Evolutionary conservation across 805 yeast species (phyloP).

Genomic region (Candida piceae): DNA sequence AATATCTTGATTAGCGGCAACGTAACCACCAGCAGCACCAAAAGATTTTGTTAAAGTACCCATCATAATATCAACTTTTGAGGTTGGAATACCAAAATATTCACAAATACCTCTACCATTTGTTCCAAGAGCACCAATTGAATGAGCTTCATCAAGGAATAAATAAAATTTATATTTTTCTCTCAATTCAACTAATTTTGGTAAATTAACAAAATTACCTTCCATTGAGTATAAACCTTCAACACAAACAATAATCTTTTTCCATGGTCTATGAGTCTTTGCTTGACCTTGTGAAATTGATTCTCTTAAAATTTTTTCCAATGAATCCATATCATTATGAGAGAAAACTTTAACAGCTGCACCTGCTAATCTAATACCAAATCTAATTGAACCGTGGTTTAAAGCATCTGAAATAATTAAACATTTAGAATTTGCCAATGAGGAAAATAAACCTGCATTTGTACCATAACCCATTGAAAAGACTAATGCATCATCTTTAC

Average conservation of each 20-base stretch:
- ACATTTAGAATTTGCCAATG: conserved; percentile 81
- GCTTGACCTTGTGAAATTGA: conserved; percentile 94
- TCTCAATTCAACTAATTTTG: conserved; percentile 64
- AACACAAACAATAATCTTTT: conserved; percentile 74
- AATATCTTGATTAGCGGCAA: conserved; percentile 67
- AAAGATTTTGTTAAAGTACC: conserved; percentile 97
- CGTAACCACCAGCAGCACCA: conserved; percentile 98
- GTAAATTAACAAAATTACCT: conserved; percentile 84
- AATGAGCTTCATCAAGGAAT: conserved; percentile 96
- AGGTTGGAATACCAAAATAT: conserved; percentile 76
- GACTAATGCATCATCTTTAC: conserved; percentile 81
- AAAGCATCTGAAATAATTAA: conserved; percentile 90
- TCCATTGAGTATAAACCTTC: conserved; percentile 94
- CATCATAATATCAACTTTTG: conserved; percentile 81
- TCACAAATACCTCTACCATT: conserved; percentile 94
- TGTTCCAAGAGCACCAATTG: conserved; percentile 98
- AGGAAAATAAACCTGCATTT: conserved; percentile 79
- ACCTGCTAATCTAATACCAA: conserved; percentile 89
- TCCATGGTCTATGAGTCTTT: conserved; percentile 94
- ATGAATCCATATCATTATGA: conserved; percentile 81
- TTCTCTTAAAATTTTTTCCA: conserved; percentile 75
- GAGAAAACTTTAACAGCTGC: conserved; percentile 88
- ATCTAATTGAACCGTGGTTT: conserved; percentile 93
- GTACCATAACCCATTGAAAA: conserved; percentile 97
- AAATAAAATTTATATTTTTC: conserved; percentile 84